Base-by-base conservation (phyloP, 2,329 filamentous ascomycete genomes). In the Diaporthe velutina region DNA sequence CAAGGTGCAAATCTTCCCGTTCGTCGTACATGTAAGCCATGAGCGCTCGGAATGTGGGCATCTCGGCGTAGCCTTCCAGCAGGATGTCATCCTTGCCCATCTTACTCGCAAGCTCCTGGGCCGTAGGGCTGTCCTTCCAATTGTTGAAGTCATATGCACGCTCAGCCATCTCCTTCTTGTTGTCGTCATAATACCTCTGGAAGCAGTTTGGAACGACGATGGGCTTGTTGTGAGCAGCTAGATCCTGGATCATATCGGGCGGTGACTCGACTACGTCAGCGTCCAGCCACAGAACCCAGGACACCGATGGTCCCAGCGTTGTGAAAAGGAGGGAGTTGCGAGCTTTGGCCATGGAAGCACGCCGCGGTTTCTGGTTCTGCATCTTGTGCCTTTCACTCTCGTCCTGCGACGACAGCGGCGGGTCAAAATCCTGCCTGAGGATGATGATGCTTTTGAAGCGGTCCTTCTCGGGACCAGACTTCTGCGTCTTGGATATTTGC, bases 231-330 rank as follows among this genome's bases (percentile, higher is more conserved):
- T 97, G 95, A 12, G 88, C 85, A 4, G 97, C 96, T 28, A 99
- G 90, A 81, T 99, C 97, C 83, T 99, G 95, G 78, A 99, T 98
- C 68, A 99, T 87, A 3, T 91, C 90, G 0, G 91, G 87, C 0
- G 96, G 97, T 6, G 95, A 95, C 85, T 99, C 97, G 78, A 99
- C 82, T 77, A 99, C 93, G 83, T 99, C 97, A 50, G 93, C 90
- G 82, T 99, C 97, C 40, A 99, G 89, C 97, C 97, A 99, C 33
- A 99, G 88, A 45, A 99, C 96, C 97, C 97, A 99, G 0, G 95
- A 97, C 0, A 95, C 98, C 17, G 92, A 90, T 0, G 96, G 96
- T 2, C 96, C 96, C 13, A 99, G 87, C 0, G 96, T 98, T 12
- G 97, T 98, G 86, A 98, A 99, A 38, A 99, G 90, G 12, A 99